phyloP scores from a whole-genome alignment of 2,329 filamentous ascomycete species.

The Cladosporium cucumerinum region DNA sequence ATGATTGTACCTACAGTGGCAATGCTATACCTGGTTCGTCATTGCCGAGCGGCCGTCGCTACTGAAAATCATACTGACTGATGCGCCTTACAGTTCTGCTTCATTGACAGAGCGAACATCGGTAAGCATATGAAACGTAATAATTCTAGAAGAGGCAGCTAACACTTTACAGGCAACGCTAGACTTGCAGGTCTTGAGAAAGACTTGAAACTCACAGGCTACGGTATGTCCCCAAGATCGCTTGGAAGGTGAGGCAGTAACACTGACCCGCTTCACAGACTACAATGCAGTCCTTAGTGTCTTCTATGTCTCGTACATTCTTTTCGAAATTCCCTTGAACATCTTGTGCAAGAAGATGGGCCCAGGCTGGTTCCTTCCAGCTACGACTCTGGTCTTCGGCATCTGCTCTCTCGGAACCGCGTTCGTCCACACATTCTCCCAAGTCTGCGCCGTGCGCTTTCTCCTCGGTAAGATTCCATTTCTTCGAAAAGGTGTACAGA shows the following conservation, averaged over 20 bases:
- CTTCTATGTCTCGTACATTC: slow-evolving; percentile 68
- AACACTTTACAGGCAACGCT: slow-evolving; percentile 59
- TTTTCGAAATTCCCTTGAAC: slow-evolving; percentile 69
- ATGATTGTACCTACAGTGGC: slow-evolving; percentile 62
- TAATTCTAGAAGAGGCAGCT: background rate
- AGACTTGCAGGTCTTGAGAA: slow-evolving; percentile 56
- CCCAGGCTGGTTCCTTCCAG: slow-evolving; percentile 68
- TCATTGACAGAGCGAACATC: slow-evolving; percentile 72
- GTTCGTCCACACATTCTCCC: slow-evolving; percentile 56
- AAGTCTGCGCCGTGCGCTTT: slow-evolving; percentile 61
- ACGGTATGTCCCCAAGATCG: slow-evolving; percentile 38
- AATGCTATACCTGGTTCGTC: slow-evolving; percentile 55
- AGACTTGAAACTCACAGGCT: slow-evolving; percentile 57
- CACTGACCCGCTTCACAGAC: slow-evolving; percentile 32
- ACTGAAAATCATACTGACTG: background rate
- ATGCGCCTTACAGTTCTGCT: slow-evolving; percentile 63
- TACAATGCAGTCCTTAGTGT: slow-evolving; percentile 61
- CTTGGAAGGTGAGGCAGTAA: background rate
- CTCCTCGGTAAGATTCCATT: slow-evolving; percentile 47
- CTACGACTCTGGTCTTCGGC: slow-evolving; percentile 61
- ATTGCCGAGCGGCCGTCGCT: background rate
- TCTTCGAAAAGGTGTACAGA: background rate
- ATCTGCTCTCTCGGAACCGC: slow-evolving; percentile 60
- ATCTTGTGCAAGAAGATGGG: slow-evolving; percentile 68
- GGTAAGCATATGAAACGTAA: slow-evolving; percentile 42